phyloP scores from a whole-genome alignment of 805 yeast genomes.

The Candida nitratophila region DNA sequence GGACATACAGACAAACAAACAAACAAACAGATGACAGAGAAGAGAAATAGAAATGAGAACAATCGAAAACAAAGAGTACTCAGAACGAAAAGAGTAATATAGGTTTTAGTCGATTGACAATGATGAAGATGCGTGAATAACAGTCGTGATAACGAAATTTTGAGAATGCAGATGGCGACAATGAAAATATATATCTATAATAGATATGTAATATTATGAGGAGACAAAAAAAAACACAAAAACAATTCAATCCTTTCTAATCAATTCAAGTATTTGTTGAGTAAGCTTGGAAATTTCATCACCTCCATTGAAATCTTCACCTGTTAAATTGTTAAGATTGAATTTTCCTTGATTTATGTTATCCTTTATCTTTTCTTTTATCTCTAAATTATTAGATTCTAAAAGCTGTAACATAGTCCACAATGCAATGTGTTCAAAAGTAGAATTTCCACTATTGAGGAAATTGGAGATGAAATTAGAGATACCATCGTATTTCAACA shows the following conservation, averaged over 20 bases:
- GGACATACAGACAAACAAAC: too few species aligned
- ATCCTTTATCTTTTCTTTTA: slow-evolving; percentile 31
- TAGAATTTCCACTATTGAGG: slow-evolving; percentile 76
- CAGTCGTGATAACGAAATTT: too few species aligned
- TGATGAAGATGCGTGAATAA: too few species aligned
- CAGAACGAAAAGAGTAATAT: too few species aligned
- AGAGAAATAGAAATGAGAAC: too few species aligned
- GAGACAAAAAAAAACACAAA: background rate
- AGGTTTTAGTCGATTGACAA: too few species aligned
- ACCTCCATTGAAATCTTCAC: slow-evolving; percentile 27
- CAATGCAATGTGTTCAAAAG: slow-evolving; percentile 95
- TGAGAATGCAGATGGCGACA: too few species aligned
- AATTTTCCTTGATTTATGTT: slow-evolving; percentile 26
- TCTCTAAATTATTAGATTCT: slow-evolving; percentile 72
- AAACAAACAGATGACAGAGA: too few species aligned
- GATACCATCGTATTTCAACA: slow-evolving; percentile 86
- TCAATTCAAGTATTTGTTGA: slow-evolving; percentile 29
- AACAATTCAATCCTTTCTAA: slow-evolving; percentile 14
- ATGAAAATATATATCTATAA: too few species aligned
- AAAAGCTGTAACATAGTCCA: slow-evolving; percentile 94
- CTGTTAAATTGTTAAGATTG: slow-evolving; percentile 25
- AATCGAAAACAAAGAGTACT: too few species aligned
- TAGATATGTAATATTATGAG: too few species aligned
- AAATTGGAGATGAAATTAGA: slow-evolving; percentile 77
- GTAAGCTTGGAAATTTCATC: slow-evolving; percentile 30